Percentiles rank a stretch among this genome's conserved stretches.
Evolutionary conservation across 441 rosid species (phyloP).

Genomic region (Eruca vesicaria): DNA sequence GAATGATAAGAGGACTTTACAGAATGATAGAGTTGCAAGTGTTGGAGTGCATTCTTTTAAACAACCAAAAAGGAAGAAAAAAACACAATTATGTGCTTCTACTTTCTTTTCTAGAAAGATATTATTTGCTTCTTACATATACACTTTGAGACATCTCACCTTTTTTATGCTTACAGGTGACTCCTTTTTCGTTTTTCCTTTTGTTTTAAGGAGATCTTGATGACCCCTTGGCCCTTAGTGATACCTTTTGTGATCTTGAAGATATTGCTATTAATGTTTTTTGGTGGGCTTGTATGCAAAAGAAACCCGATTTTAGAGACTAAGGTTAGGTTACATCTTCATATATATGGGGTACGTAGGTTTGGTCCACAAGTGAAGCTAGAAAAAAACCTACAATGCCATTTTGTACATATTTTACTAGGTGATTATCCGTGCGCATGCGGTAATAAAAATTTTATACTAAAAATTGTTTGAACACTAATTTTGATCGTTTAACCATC

Average conservation of each 20-base stretch:
- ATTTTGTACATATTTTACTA: no score
- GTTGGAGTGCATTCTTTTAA: slow-evolving; percentile 17
- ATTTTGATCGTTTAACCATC: no score
- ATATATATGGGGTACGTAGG: slow-evolving; percentile 14
- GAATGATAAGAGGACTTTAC: slow-evolving; percentile 25
- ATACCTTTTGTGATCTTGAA: slow-evolving; percentile 32
- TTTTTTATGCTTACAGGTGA: slow-evolving; percentile 25
- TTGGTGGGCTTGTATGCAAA: slow-evolving; percentile 30
- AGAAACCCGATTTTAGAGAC: slow-evolving; percentile 8
- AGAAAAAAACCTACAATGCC: not conserved
- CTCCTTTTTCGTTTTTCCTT: slow-evolving; percentile 13
- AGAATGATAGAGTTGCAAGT: slow-evolving; percentile 30
- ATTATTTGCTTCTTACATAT: slow-evolving; percentile 10
- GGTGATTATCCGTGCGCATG: no score
- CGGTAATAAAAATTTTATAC: no score
- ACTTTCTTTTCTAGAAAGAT: not conserved
- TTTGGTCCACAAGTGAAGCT: slow-evolving; percentile 19
- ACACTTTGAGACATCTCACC: slow-evolving; percentile 24
- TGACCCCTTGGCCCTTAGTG: slow-evolving; percentile 31
- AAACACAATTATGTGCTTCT: not conserved
- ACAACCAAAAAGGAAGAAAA: slow-evolving; percentile 14
- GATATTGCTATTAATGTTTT: slow-evolving; percentile 29
- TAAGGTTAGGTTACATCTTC: not conserved
- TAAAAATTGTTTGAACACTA: no score
- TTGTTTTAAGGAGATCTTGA: slow-evolving; percentile 26